A percentile compares a stretch with the other conserved stretches of the same genome.
Conservation (phyloP, 768 basidiomycete genomes). For the Agaricus sinodeliciosus region DNA sequence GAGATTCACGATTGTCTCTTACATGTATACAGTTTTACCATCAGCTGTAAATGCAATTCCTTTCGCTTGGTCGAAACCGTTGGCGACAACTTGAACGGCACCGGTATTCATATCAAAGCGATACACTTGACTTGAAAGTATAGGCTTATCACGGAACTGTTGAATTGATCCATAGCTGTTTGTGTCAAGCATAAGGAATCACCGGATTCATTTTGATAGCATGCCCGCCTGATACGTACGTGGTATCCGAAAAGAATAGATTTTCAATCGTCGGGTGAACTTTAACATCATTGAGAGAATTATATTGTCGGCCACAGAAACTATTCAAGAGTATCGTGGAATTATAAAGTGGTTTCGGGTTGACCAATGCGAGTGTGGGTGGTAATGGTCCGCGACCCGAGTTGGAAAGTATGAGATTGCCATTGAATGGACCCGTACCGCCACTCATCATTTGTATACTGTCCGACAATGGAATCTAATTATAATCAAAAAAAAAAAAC, state of each 20-base stretch:
- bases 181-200: neutral
- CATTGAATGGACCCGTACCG: constrained; percentile 56
- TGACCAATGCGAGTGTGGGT: constrained; percentile 59
- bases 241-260: constrained; percentile 70
- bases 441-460: constrained; percentile 67
- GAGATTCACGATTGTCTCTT: too few relatives aligned
- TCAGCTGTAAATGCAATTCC: constrained; percentile 69
- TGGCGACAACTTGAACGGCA: constrained; percentile 64
- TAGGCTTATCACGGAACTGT: constrained; percentile 58
- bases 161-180: constrained; percentile 58
- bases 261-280: constrained; percentile 59
- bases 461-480: constrained; percentile 50
- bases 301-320: constrained; percentile 75
- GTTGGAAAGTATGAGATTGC: constrained; percentile 52
- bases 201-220: neutral
- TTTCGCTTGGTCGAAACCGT: constrained; percentile 68
- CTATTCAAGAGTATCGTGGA: constrained; percentile 69
- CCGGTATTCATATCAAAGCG: constrained; percentile 63
- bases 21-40: constrained; percentile 63
- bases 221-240: constrained; percentile 35
- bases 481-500: too few relatives aligned
- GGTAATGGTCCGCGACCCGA: constrained; percentile 61
- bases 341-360: constrained; percentile 59
- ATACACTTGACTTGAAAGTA: constrained; percentile 73
- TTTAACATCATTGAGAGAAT: constrained; percentile 76